Conservation (phyloP, 495 filamentous ascomycete genomes). For the Aspergillus coremiiformis region DNA sequence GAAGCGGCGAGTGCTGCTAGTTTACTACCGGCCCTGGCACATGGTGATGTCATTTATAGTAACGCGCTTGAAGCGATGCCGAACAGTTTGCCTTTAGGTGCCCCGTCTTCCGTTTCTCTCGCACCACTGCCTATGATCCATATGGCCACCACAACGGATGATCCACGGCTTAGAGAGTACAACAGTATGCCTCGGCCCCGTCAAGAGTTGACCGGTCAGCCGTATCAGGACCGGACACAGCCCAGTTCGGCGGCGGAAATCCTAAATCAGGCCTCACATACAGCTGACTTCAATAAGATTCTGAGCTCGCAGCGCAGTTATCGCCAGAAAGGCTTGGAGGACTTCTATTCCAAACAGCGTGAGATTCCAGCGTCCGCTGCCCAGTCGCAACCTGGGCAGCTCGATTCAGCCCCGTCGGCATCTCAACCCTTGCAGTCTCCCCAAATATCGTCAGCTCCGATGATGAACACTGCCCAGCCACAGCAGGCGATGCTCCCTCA, state of each 20-base stretch:
- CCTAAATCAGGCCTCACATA: constrained; percentile 76
- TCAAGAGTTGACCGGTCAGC: constrained; percentile 81
- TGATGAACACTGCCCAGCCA: constrained; percentile 33
- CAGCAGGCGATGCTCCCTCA: constrained; percentile 34
- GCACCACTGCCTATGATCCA: constrained; percentile 80
- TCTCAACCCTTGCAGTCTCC: constrained; percentile 42
- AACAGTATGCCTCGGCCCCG: constrained; percentile 75
- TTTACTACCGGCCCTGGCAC: constrained; percentile 50
- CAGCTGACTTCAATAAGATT: constrained; percentile 82
- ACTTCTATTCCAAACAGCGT: constrained; percentile 69
- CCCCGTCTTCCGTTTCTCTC: constrained; percentile 52
- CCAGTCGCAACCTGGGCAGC: constrained; percentile 40
- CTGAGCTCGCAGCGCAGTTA: constrained; percentile 67
- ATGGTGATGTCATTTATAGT: constrained; percentile 76
- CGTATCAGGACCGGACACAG: constrained; percentile 83
- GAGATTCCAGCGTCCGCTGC: constrained; percentile 56
- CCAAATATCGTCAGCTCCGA: constrained; percentile 30
- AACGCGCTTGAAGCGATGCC: constrained; percentile 59
- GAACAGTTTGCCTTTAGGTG: constrained; percentile 62
- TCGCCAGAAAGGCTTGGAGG: constrained; percentile 67
- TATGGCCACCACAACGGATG: constrained; percentile 66
- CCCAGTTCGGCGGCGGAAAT: constrained; percentile 75
- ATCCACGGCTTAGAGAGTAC: constrained; percentile 73
- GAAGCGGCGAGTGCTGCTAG: constrained; percentile 38
- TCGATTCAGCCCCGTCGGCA: constrained; percentile 42